Evolutionary conservation across 805 yeast genomes (phyloP), one percentile per base, ranked within the genome.

Genomic region (Wickerhamomyces canadensis): DNA sequence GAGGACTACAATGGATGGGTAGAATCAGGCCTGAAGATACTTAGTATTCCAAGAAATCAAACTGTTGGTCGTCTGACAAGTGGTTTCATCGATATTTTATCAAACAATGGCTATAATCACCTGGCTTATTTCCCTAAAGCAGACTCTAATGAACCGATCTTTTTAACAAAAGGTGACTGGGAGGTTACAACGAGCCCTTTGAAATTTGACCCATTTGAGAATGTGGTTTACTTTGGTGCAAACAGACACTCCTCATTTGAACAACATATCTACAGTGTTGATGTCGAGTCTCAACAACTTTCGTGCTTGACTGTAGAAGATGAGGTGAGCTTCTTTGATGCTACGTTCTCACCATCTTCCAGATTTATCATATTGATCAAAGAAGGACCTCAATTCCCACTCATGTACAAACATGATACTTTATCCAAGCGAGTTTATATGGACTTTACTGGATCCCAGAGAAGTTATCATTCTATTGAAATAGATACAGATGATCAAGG

Each of bases 81-180:
- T 41, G 91, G 91, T 0, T 84, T 78, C 50, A 65, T 84, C 35
- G 93, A 84, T 53, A 60, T 76, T 4, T 68, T 77, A 12, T 76
- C 72, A 24, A 65, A 52, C 10, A 38, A 64, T 11, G 80, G 83
- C 0, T 80, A 59, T 55, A 75, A 72, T 43, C 93, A 84, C 54
- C 58, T 84, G 33, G 85, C 78, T 3, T 76, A 73, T 52, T 83
- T 76, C 47, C 60, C 70, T 14, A 63, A 72, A 2, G 67, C 72
- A 1, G 52, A 60, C 5, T 54, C 70, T 24, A 49, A 61, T 0
- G 51, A 57, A 4, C 78, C 78, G 1, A 43, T 38, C 4, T 62
- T 68, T 33, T 37, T 76, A 8, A 68, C 79, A 0, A 34, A 43
- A 2, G 80, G 80, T 13, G 51, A 63, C 2, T 74, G 72, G 72